Percentiles rank a stretch among this genome's conserved stretches.
phyloP scores from a whole-genome alignment of 768 basidiomycete genomes.

The Leccinum olivaceopallidum region DNA sequence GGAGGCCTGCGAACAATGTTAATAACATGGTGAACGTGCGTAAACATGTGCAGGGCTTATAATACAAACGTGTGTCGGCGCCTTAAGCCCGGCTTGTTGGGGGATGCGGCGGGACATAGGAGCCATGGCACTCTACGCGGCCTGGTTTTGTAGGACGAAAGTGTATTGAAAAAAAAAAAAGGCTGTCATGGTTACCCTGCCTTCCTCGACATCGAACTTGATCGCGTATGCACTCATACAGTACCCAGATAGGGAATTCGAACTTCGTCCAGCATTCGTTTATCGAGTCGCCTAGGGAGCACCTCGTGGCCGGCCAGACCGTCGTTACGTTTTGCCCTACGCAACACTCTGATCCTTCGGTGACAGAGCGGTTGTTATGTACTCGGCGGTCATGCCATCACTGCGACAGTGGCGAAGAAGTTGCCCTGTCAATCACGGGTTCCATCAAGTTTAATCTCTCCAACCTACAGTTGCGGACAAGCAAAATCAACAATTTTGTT shows the following conservation, averaged over 20 bases:
- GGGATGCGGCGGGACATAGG: not conserved
- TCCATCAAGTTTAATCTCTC: not conserved
- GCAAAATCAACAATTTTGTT: too few relatives aligned
- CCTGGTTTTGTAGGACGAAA: not conserved
- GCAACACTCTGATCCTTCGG: not conserved
- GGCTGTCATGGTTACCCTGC: not conserved
- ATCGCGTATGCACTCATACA: not conserved
- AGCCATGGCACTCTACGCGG: not conserved
- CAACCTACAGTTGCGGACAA: not conserved
- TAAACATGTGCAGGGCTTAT: not conserved
- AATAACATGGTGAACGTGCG: constrained; percentile 1
- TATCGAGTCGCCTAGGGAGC: not conserved
- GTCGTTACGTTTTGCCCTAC: not conserved
- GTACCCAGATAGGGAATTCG: not conserved
- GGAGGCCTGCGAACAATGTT: constrained; percentile 17
- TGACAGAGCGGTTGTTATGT: not conserved
- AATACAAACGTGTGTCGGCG: not conserved
- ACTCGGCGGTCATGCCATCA: not conserved
- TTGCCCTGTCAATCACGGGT: not conserved
- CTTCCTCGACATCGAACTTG: not conserved
- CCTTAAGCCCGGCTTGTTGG: not conserved
- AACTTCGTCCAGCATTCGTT: not conserved
- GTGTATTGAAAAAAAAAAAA: not conserved
- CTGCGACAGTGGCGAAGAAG: not conserved
- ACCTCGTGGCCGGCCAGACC: not conserved